Base-by-base conservation (phyloP, 1,284 basidiomycete genomes). In the Thecaphora frezii region DNA sequence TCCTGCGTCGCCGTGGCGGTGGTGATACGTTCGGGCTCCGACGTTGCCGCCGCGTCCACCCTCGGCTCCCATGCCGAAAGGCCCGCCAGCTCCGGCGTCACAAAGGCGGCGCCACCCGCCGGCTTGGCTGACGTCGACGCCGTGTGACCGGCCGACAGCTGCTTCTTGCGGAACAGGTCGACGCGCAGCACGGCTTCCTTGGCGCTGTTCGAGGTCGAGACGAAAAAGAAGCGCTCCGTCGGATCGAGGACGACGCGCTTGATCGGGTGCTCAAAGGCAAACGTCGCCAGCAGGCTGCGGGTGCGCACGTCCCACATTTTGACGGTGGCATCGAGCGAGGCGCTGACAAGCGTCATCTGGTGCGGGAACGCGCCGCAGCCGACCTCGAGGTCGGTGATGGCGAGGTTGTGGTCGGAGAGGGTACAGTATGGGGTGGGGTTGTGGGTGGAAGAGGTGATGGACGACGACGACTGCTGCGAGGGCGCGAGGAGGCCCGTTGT, bases 281-380 rank as follows among this genome's bases (percentile, higher is more conserved):
- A 93, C 0, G 91, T 92, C 21, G 88, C 88, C n/a, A 94, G 81
- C 14, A 94, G 83, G 8, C 87, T 83, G 41, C 85, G 85, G 0
- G 90, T 86, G 3, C 86, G 83, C 5, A 92, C 80, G 69, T 92
- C 89, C 91, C 91, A 93, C 43, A 92, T 80, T 89, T 97, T 97
- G 73, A 92, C 89, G n/a, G 89, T 90, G 59, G 91, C 89, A 77
- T 97, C 94, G 38, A 89, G 79, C 0, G 91, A 90, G 7, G 89
- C 86, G 0, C 92, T 91, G 69, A 93, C 84, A 36, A 92, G 77
- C 45, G 89, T 84, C 77, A 86, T 88, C 43, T 83, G 84, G 18
- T 68, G 54, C 1, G 92, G 90, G 78, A 92, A 93, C 1, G 82
- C 64, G 5, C 91, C 91, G 40, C 88, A 79, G 3, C 91, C 90